Evolutionary conservation across 306 rosid species (phyloP).

Genomic region (Acacia acuminata): DNA sequence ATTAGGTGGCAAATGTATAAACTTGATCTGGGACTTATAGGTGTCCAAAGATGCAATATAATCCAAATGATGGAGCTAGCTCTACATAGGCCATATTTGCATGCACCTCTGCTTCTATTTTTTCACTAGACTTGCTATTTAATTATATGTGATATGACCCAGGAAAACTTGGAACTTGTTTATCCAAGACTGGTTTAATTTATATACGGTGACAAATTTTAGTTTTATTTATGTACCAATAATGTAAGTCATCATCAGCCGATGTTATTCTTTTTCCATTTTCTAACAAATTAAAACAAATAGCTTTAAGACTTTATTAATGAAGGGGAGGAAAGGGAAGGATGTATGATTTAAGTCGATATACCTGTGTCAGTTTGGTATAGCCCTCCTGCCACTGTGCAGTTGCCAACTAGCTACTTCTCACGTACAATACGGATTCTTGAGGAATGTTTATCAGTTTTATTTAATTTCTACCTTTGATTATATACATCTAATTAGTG

Average conservation of each 20-base stretch:
- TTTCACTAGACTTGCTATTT: not conserved
- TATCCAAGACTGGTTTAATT: not conserved
- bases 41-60: not conserved
- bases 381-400: not conserved
- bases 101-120: not conserved
- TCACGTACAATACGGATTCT: not conserved
- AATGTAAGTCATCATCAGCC: not conserved
- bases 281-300: not conserved
- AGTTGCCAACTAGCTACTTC: not conserved
- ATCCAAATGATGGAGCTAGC: not conserved
- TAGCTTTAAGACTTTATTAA: not conserved
- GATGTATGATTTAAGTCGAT: too few relatives aligned
- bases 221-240: not conserved
- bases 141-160: not conserved
- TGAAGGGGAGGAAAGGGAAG: not conserved
- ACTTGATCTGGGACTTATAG: conserved; percentile 9
- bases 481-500: not conserved
- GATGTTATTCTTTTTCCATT: conserved; percentile 1
- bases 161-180: conserved; percentile 3
- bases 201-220: not conserved
- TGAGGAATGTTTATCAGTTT: not conserved
- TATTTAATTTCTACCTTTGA: not conserved
- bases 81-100: not conserved
- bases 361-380: not conserved
- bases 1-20: not conserved